phyloP scores from a whole-genome alignment of 768 basidiomycete species.

The Psilocybe azurescens region DNA sequence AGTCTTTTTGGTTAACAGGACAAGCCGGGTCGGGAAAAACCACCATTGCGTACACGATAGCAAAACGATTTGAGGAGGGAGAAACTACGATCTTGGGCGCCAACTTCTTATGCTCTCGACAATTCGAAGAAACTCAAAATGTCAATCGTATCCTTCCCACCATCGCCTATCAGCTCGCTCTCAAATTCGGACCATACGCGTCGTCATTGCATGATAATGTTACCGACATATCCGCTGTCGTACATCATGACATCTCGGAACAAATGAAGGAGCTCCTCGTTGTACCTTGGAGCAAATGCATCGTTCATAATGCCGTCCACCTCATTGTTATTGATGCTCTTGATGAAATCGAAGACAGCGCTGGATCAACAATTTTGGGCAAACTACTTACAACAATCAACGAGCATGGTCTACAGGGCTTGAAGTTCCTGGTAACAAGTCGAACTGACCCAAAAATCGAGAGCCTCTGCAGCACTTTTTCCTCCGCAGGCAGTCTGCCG shows the following conservation, averaged over 20 bases:
- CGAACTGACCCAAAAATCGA: constrained; percentile 22
- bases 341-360: constrained; percentile 22
- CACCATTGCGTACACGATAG: constrained; percentile 16
- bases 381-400: constrained; percentile 18
- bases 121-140: background rate
- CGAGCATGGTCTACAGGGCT: constrained; percentile 7
- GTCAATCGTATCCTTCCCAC: constrained; percentile 1
- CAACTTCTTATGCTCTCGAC: constrained; percentile 5
- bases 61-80: background rate
- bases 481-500: constrained; percentile 12
- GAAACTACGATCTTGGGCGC: constrained; percentile 1
- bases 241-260: background rate
- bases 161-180: constrained; percentile 3
- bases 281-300: constrained; percentile 24
- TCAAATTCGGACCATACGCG: background rate
- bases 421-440: constrained; percentile 30
- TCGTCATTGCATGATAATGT: background rate
- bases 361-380: constrained; percentile 19
- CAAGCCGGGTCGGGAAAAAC: constrained; percentile 17
- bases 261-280: constrained; percentile 19
- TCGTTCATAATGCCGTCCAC: constrained; percentile 4
- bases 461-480: constrained; percentile 9
- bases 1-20: constrained; percentile 15
- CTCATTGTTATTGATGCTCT: constrained; percentile 30
- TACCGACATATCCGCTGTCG: background rate